Evolutionary conservation across 805 yeast genomes (phyloP).

Genomic region (Tetrapisispora fleetii): DNA sequence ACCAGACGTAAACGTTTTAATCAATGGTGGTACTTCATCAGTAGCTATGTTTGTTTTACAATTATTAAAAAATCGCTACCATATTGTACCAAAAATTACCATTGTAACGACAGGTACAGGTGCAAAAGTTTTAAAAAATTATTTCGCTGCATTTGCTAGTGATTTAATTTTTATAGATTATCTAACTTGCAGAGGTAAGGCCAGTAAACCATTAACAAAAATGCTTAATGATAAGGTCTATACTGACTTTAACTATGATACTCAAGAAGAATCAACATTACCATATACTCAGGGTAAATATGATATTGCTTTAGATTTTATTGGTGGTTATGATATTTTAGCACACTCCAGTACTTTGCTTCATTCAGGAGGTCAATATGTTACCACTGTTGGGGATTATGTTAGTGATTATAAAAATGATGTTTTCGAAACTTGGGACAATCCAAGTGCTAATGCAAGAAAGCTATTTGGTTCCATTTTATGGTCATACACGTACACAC

Average conservation of each 20-base stretch:
- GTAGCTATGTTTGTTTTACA: slow-evolving; percentile 59
- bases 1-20: slow-evolving; percentile 40
- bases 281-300: slow-evolving; percentile 37
- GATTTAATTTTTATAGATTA: slow-evolving; percentile 32
- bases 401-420: slow-evolving; percentile 33
- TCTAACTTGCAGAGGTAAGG: slow-evolving; percentile 26
- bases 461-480: slow-evolving; percentile 28
- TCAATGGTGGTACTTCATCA: slow-evolving; percentile 72
- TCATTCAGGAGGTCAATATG: slow-evolving; percentile 41
- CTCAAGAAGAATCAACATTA: slow-evolving; percentile 19
- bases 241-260: slow-evolving; percentile 27
- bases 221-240: slow-evolving; percentile 28
- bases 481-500: slow-evolving; percentile 32
- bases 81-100: slow-evolving; percentile 42
- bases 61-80: slow-evolving; percentile 41
- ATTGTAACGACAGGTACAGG: slow-evolving; percentile 51
- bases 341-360: slow-evolving; percentile 35
- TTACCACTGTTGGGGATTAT: slow-evolving; percentile 56
- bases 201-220: slow-evolving; percentile 23
- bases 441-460: slow-evolving; percentile 30
- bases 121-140: slow-evolving; percentile 31
- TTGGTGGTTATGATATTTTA: slow-evolving; percentile 54
- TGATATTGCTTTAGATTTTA: slow-evolving; percentile 59
- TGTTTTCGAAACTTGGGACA: slow-evolving; percentile 29
- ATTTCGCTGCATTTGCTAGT: slow-evolving; percentile 32